phyloP scores from a whole-genome alignment of 176 grass and related monocot genomes.

The Urochloa ruziziensis region DNA sequence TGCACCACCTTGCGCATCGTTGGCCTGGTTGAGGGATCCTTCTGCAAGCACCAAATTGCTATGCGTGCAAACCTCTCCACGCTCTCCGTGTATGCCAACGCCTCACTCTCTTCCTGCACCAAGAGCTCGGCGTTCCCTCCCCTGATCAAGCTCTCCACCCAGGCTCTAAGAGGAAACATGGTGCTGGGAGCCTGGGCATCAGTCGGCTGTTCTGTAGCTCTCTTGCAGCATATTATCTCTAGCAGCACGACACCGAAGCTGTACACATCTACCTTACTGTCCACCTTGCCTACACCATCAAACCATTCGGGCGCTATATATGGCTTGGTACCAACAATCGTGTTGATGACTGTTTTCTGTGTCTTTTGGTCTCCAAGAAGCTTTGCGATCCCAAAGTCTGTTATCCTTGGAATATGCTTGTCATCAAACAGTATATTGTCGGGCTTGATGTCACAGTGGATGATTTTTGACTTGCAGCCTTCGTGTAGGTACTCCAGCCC shows the following conservation, averaged over 20 bases:
- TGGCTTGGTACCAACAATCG: no score
- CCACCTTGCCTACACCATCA: no score
- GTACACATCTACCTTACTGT: no score
- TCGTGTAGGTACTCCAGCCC: constrained; percentile 24
- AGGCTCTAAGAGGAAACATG: constrained; percentile 8
- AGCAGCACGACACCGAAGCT: no score
- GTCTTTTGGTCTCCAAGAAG: neutral
- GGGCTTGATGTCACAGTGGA: constrained; percentile 32
- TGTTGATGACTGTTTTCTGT: no score
- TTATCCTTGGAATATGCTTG: no score
- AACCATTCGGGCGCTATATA: no score
- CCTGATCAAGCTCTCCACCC: neutral
- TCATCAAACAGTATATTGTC: constrained; percentile 13
- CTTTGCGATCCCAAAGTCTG: no score
- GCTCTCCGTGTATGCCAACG: neutral
- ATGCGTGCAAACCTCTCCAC: constrained; percentile 20
- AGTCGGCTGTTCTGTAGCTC: no score
- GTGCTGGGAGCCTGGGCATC: no score
- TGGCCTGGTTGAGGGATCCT: neutral
- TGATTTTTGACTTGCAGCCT: neutral
- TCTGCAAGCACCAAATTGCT: neutral
- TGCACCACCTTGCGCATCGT: no score
- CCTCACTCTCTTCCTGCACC: neutral
- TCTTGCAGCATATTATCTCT: no score
- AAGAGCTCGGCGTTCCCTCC: neutral